Evolutionary conservation across 495 filamentous ascomycete genomes (phyloP), one percentile per base, ranked within the genome.

Genomic region (Articulospora tetracladia): DNA sequence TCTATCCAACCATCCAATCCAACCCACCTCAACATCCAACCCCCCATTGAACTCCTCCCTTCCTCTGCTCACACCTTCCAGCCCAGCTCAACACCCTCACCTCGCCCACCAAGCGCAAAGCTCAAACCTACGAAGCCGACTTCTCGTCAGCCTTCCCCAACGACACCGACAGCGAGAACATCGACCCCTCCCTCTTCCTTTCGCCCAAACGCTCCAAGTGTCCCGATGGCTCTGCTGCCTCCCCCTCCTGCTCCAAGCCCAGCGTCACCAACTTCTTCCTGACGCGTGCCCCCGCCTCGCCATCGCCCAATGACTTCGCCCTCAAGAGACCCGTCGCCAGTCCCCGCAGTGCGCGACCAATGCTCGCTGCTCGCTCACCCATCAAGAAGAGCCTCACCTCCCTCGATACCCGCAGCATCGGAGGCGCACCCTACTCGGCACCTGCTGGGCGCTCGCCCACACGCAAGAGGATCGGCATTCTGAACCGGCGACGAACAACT

Each of bases 81-180:
- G n/a, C n/a, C n/a, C n/a, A n/a, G n/a, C n/a, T n/a, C n/a, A n/a
- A n/a, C n/a, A 49, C 63, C 10, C 46, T 61, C 56, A 24, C 58
- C n/a, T 60, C 64, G 1, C 60, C 61, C 23, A 62, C 30, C 22
- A 65, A 66, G 47, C 57, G 57, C 58, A 64, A 64, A 46, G 63
- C 62, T 20, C 39, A 44, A 8, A 36, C 62, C 22, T 65, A 58
- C 36, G 55, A 65, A 41, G 49, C 46, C n/a, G 57, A 59, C 48
- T 24, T 19, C 15, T 44, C n/a, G n/a, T 51, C 51, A 1, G 52
- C 51, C n/a, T 64, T 55, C 53, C 56, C 55, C 32, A 15, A 83
- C 28, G 76, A 82, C 19, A 75, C 77, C 56, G 84, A 96, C 69
- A 72, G 79, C 8, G 92, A 97, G 76, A 97, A 96, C 67, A 79